These are phyloP conservation scores for Rhinocladiella mackenziei DNA, from an alignment of 2,329 filamentous ascomycete genomes.

Conservation along the genomic window DNA sequence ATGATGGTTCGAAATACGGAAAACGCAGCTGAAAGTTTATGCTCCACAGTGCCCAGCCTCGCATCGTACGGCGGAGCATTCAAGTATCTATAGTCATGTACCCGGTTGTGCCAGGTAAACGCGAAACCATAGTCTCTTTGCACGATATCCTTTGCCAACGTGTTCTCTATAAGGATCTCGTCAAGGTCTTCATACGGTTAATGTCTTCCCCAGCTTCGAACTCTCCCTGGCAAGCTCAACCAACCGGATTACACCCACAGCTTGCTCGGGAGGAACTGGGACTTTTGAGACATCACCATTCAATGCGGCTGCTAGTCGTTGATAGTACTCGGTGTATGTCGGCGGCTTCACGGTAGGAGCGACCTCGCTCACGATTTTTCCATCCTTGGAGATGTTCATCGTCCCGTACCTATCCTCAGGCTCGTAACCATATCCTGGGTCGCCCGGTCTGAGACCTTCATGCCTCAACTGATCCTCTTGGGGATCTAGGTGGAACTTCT, in stretches of 20 bases:
- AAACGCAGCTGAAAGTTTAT: too few relatives aligned
- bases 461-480: conserved; percentile 69
- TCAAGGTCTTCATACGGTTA: conserved; percentile 30
- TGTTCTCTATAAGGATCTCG: too few relatives aligned
- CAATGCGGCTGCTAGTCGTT: conserved; percentile 50
- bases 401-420: conserved; percentile 54
- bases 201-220: conserved; percentile 49
- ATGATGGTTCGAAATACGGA: background rate
- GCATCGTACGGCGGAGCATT: too few relatives aligned
- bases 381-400: conserved; percentile 55
- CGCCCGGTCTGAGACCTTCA: conserved; percentile 57
- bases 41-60: too few relatives aligned
- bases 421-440: conserved; percentile 64
- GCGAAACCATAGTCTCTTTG: too few relatives aligned
- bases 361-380: conserved; percentile 46
- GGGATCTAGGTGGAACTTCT: conserved; percentile 66
- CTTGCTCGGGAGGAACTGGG: conserved; percentile 53
- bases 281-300: conserved; percentile 49
- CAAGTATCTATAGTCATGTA: too few relatives aligned
- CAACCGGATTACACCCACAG: conserved; percentile 52
- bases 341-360: conserved; percentile 59
- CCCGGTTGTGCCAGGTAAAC: too few relatives aligned
- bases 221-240: conserved; percentile 56
- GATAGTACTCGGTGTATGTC: conserved; percentile 68
- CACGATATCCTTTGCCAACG: too few relatives aligned